Conservation (phyloP, 495 filamentous ascomycete species). For the Sordaria brevicollis region DNA sequence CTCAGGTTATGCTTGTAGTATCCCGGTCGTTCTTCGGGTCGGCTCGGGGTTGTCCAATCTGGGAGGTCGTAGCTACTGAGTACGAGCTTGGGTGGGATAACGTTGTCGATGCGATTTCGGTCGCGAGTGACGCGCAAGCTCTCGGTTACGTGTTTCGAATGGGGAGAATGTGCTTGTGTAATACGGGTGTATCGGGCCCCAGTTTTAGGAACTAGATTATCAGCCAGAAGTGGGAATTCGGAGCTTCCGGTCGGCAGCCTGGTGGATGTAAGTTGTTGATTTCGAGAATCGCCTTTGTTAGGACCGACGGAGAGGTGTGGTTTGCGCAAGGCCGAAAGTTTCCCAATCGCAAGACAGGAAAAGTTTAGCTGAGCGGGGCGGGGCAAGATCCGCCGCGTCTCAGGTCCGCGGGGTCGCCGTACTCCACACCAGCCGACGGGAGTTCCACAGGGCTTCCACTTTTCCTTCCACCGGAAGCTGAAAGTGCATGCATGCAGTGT, state of each 20-base stretch:
- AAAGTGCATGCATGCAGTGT: neutral
- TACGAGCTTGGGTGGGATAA: neutral
- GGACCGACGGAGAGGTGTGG: neutral
- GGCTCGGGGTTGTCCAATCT: neutral
- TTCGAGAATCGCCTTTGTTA: neutral
- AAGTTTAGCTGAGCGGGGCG: neutral
- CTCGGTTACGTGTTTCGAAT: neutral
- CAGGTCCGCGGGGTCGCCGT: neutral
- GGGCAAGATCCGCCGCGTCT: neutral
- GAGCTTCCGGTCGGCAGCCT: neutral
- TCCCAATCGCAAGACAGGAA: neutral
- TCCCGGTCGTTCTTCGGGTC: neutral
- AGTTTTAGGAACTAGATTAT: neutral
- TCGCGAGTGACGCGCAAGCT: neutral
- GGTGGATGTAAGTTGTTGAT: neutral
- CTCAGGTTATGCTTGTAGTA: neutral
- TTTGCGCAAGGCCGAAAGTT: neutral
- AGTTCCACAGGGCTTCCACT: neutral
- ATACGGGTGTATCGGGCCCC: neutral
- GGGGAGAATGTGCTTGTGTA: neutral
- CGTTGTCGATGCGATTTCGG: neutral
- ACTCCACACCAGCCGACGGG: neutral
- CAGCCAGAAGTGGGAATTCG: neutral
- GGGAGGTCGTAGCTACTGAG: neutral
- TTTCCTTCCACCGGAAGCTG: neutral